Evolutionary conservation across 1,139 yeast genomes (phyloP).

Genomic region (Hansenula sp.): DNA sequence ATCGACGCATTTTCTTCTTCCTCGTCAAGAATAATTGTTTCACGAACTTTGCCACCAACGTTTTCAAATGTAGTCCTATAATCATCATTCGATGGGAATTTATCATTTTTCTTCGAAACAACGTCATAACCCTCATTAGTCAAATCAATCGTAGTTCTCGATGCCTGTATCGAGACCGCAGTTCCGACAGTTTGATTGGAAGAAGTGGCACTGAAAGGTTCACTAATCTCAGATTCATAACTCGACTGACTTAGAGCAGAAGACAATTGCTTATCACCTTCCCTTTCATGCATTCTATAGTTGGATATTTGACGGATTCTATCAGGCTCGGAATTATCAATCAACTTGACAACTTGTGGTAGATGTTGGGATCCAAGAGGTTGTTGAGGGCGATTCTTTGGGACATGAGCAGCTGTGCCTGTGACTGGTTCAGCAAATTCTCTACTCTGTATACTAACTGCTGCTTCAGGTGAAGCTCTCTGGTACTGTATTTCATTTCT

Average conservation of each 20-base stretch:
- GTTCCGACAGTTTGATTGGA: constrained; percentile 5
- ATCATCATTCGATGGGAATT: constrained; percentile 27
- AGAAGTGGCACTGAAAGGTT: constrained; percentile 15
- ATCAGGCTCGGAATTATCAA: constrained; percentile 10
- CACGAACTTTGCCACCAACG: constrained; percentile 40
- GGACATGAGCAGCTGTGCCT: too few relatives aligned
- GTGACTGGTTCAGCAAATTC: too few relatives aligned
- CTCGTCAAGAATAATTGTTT: constrained; percentile 32
- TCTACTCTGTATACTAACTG: too few relatives aligned
- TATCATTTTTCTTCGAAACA: constrained; percentile 31
- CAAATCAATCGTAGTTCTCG: constrained; percentile 32
- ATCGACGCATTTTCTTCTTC: constrained; percentile 1
- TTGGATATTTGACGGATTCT: constrained; percentile 4
- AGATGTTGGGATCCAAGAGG: constrained; percentile 11
- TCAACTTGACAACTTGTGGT: constrained; percentile 3
- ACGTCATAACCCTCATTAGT: constrained; percentile 39
- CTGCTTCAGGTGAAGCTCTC: background rate
- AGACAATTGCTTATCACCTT: constrained; percentile 1
- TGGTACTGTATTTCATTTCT: background rate
- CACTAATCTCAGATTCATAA: constrained; percentile 21
- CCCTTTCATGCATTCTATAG: background rate
- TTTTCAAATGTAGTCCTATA: constrained; percentile 40
- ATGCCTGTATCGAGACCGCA: constrained; percentile 3
- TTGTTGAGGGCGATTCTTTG: background rate
- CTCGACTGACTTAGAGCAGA: constrained; percentile 20